A percentile compares a stretch with the other conserved stretches of the same genome.
These are phyloP conservation scores for Pleurotus cornucopiae DNA, from an alignment of 768 basidiomycete genomes.

Conservation along the genomic window DNA sequence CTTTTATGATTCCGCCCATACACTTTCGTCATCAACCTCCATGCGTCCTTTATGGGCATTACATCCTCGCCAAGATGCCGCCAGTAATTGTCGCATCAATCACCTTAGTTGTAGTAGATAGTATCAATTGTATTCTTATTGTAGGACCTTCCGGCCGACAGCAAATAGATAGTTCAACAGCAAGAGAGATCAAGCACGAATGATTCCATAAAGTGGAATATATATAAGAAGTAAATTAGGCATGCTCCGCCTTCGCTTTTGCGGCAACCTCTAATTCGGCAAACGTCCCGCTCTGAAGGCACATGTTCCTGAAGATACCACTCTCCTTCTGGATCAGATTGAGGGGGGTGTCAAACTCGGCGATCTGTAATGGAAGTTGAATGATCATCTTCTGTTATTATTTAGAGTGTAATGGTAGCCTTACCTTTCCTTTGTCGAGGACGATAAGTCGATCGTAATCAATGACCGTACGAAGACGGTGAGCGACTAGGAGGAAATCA, in stretches of 20 bases:
- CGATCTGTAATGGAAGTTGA: constrained; percentile 30
- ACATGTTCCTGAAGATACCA: constrained; percentile 69
- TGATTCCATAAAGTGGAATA: not conserved
- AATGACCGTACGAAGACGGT: constrained; percentile 72
- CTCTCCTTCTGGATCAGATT: constrained; percentile 59
- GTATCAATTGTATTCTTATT: constrained; percentile 4
- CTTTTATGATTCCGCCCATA: too few species aligned
- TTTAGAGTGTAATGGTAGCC: constrained; percentile 4
- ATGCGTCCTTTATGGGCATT: too few species aligned
- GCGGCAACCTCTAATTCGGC: constrained; percentile 56
- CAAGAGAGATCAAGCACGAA: too few species aligned
- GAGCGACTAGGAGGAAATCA: constrained; percentile 46
- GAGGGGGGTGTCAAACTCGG: constrained; percentile 70
- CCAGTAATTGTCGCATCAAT: too few species aligned
- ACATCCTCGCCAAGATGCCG: too few species aligned
- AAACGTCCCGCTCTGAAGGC: constrained; percentile 65
- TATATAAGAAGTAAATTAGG: not conserved
- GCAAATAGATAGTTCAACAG: too few species aligned
- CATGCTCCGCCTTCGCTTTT: constrained; percentile 34
- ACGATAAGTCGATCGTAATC: constrained; percentile 80
- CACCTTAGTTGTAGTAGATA: constrained; percentile 4
- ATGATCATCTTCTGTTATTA: not conserved
- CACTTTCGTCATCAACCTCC: too few species aligned
- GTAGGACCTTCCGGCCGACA: not conserved
- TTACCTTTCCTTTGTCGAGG: constrained; percentile 63